phyloP scores from a whole-genome alignment of 1,284 basidiomycete species.

The Papiliotrema terrestris region DNA sequence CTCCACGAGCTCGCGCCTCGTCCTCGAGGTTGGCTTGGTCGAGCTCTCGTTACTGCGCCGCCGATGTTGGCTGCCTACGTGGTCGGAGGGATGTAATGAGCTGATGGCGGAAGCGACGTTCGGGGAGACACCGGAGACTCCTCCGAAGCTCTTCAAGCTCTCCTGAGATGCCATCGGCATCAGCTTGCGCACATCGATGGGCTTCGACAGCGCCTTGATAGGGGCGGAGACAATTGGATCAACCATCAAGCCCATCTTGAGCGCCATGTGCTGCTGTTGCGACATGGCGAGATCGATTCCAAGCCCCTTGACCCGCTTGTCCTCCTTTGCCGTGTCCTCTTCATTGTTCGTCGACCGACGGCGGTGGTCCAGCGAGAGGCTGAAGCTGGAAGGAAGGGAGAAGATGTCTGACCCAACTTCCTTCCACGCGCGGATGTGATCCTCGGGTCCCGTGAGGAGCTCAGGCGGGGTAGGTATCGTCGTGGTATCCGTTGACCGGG shows the following conservation, averaged over 20 bases:
- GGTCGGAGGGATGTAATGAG: not conserved
- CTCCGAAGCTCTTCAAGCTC: not conserved
- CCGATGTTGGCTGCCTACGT: not conserved
- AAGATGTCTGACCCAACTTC: not conserved
- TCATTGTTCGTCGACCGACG: not conserved
- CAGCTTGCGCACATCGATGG: too few relatives aligned
- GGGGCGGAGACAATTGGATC: not conserved
- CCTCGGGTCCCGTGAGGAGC: not conserved
- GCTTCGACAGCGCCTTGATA: too few relatives aligned
- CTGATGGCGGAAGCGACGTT: not conserved
- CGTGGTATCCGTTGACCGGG: not conserved
- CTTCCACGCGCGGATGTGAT: constrained; percentile 1
- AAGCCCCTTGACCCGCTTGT: not conserved
- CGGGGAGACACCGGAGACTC: not conserved
- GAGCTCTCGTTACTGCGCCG: not conserved
- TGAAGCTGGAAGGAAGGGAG: constrained; percentile 1
- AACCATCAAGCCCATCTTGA: constrained; percentile 1
- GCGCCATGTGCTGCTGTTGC: not conserved
- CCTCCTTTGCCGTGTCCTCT: not conserved
- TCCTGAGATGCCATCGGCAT: not conserved
- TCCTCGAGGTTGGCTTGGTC: not conserved
- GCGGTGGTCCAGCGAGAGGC: not conserved
- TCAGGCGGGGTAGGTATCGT: not conserved
- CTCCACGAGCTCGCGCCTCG: not conserved
- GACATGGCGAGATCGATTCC: constrained; percentile 1